Evolutionary conservation across 2,329 filamentous ascomycete species (phyloP), one percentile per base, ranked within the genome.

Genomic region (Neophaeococcomyces mojaviensis): DNA sequence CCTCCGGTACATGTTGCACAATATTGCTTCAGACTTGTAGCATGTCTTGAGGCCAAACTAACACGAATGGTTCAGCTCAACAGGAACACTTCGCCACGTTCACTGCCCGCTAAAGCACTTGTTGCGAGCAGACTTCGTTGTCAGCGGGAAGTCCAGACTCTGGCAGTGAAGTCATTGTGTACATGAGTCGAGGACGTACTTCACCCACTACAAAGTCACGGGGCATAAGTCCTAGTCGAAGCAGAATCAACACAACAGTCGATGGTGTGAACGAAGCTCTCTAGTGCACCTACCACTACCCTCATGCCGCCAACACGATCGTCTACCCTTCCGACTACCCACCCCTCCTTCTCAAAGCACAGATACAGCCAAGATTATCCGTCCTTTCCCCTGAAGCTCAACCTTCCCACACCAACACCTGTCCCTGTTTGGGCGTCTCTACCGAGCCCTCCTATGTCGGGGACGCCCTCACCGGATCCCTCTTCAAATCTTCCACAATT

Each of bases 401-500:
- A 50, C 41, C 46, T 56, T 46, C 51, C 58, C 33, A 55, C 59
- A 49, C 46, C 52, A 37, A 46, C 49, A 33, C 47, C 54, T 24
- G 45, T 59, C 54, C 65, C 63, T 53, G 60, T 61, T 38, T 60
- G 64, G 64, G 64, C 64, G 51, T 57, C 63, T 57, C 59, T 64
- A 44, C 56, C 60, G 53, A 59, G 62, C 58, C 62, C 62, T 64
- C 64, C 63, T 62, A 69, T 69, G 67, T 68, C 67, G 58, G 62
- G 63, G 56, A 64, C 65, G 55, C 61, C 63, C 52, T 59, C 60
- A 54, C 59, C 56, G 50, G 61, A 64, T 48, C 61, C 62, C 50
- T 61, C 63, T 54, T 53, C 59, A 56, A 63, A 66, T 53, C 59
- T 59, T 55, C 58, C 64, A 56, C 61, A 60, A 56, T 58, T 60